Evolutionary conservation across 208 protist species (phyloP), one percentile per base, ranked within the genome.

Genomic region (Acanthamoeba rhysodes): DNA sequence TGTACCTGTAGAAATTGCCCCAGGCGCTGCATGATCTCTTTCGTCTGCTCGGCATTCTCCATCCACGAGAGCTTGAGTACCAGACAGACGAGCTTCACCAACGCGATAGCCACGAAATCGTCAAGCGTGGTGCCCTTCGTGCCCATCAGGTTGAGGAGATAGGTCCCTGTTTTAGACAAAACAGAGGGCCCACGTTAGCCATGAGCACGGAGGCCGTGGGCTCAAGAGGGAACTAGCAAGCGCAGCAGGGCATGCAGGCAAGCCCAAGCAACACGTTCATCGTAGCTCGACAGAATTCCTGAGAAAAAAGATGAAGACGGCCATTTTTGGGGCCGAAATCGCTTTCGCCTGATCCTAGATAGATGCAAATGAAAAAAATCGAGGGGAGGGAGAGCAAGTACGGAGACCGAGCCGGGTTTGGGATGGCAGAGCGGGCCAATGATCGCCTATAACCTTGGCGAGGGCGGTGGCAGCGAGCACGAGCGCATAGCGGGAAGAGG

Each of bases 51-150:
- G 45, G 85, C 27, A 32, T 72, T 70, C 16, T 92, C 85, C 32
- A 92, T 48, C 85, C 85, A 92, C 1, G 85, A 92, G 8, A 92
- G 55, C 37, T 92, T 92, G 34, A 70, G 48, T 20, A 92, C 59
- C 6, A 92, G 34, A 92, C 85, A 92, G 14, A 92, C 85, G 14
- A 92, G 59, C 59, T 92, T 92, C 34, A 92, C 45, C 62, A 92
- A 27, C 27, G 85, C 32, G 53, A 57, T 37, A 7, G 45, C 55
- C 20, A 70, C 59, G 45, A 92, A 92, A 8, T 92, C 85, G n/a
- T 62, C 59, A 2, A 70, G 48, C n/a, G 32, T 45, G n/a, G 37
- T 37, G 3, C 57, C 85, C 29, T 53, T 64, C n/a, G 32, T 70
- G n/a, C 53, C 59, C 55, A 92, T 48, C 24, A 50, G 48, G 85